These are phyloP conservation scores for Arabidopsis lyrata DNA, from an alignment of 441 rosid genomes.

Conservation along the genomic window DNA sequence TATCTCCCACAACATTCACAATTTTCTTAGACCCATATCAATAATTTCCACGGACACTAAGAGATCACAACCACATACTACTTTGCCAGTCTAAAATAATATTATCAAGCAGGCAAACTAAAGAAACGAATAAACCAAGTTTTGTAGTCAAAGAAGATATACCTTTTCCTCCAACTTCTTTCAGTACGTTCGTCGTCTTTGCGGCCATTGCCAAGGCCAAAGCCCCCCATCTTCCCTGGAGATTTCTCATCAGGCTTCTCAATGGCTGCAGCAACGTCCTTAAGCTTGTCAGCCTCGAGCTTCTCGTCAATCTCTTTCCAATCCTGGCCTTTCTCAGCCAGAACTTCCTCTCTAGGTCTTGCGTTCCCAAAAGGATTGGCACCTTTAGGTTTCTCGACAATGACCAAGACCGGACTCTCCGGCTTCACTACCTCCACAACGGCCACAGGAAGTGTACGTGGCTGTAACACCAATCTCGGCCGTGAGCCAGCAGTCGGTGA, in stretches of 20 bases:
- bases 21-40: conserved; percentile 11
- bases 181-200: conserved; percentile 50
- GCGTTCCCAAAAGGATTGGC: conserved; percentile 70
- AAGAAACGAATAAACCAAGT: background rate
- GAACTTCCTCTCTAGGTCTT: conserved; percentile 74
- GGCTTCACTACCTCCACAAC: conserved; percentile 43
- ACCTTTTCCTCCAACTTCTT: conserved; percentile 85
- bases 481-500: conserved; percentile 43
- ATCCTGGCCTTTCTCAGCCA: conserved; percentile 73
- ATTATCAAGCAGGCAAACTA: too few species aligned
- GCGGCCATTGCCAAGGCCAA: conserved; percentile 56
- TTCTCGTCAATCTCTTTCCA: conserved; percentile 84
- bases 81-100: background rate
- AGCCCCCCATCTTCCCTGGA: conserved; percentile 51
- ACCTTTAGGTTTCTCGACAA: conserved; percentile 60
- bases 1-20: conserved; percentile 4
- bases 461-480: conserved; percentile 80
- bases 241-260: conserved; percentile 50
- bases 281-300: conserved; percentile 58
- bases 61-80: background rate
- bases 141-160: conserved; percentile 30
- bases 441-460: conserved; percentile 59
- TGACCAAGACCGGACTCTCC: conserved; percentile 35
- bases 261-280: conserved; percentile 45
- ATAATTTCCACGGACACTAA: background rate